Evolutionary conservation across 441 rosid species (phyloP), one percentile per base, ranked within the genome.

Genomic region (Syzygium malaccense): DNA sequence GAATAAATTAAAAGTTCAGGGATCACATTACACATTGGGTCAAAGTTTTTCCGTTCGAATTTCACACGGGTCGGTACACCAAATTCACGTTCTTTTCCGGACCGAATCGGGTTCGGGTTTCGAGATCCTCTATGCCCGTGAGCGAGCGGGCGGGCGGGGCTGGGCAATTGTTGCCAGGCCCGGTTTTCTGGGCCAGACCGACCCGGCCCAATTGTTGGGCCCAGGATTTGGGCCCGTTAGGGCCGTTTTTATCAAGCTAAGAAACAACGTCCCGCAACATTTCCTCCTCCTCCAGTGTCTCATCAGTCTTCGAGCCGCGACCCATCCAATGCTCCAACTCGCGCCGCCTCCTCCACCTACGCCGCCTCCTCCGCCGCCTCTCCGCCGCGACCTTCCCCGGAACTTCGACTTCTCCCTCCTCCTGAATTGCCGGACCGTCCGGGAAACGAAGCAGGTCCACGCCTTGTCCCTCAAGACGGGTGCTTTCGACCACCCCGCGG

Each of bases 401-500:
- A 7, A 45, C 68, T 55, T 85, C 87, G 87, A 85, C 49, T 91
- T 89, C 79, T 86, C 91, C 11, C 92, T 91, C 49, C 91, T 92
- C 86, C 86, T 55, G 88, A 87, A 88, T 86, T 90, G 93, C n/a
- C 89, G 90, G 90, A 90, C 91, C 91, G 78, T 66, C 57, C 28
- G 78, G 48, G 94, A 94, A 89, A 87, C 93, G 57, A 88, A 64
- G 68, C 93, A 92, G 78, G 92, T 93, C 89, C 96, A 94, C 79
- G 93, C 90, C 14, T 58, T 93, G 30, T 92, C 94, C 86, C 88
- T 95, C 62, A 93, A 94, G 88, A 89, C 92, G 83, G 90, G 90
- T 66, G 87, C 92, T 87, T 91, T 92, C 89, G 8, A 56, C n/a
- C 92, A 90, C 90, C 88, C 92, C 37, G 83, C 92, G 56, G 68